These are phyloP conservation scores for Dryas octopetala DNA, from an alignment of 306 rosid genomes.

Conservation along the genomic window DNA sequence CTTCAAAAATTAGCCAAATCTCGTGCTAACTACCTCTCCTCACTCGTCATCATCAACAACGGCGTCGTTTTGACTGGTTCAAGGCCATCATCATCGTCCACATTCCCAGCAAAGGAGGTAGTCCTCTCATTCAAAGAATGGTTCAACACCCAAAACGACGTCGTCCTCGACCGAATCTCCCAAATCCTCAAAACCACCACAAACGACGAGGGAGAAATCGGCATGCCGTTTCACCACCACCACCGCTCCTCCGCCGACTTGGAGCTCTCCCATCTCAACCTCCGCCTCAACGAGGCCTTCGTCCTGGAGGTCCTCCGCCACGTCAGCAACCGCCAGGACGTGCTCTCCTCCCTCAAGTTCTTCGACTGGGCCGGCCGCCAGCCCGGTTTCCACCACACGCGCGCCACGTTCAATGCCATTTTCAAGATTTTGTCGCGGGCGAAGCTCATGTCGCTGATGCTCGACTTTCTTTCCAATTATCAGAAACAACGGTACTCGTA, in stretches of 20 bases:
- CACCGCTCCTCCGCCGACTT: slow-evolving; percentile 30
- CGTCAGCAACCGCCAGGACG: slow-evolving; percentile 32
- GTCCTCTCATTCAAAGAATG: slow-evolving; percentile 54
- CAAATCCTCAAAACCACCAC: slow-evolving; percentile 34
- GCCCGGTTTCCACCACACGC: slow-evolving; percentile 55
- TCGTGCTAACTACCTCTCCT: too few relatives aligned
- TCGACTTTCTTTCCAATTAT: slow-evolving; percentile 47
- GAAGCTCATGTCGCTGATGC: slow-evolving; percentile 43
- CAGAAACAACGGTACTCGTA: slow-evolving; percentile 6
- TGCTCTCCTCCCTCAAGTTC: slow-evolving; percentile 71
- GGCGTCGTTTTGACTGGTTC: too few relatives aligned
- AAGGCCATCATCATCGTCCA: too few relatives aligned
- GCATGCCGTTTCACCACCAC: slow-evolving; percentile 7
- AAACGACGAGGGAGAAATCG: slow-evolving; percentile 4
- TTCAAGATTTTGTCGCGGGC: slow-evolving; percentile 61
- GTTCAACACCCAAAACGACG: slow-evolving; percentile 38
- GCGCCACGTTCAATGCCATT: slow-evolving; percentile 53
- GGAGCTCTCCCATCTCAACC: slow-evolving; percentile 49
- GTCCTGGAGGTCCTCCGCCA: slow-evolving; percentile 59
- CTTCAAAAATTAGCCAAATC: too few relatives aligned
- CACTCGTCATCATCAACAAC: too few relatives aligned
- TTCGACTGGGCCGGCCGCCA: slow-evolving; percentile 96
- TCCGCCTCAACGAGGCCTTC: slow-evolving; percentile 46
- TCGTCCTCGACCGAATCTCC: slow-evolving; percentile 46
- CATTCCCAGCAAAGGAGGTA: slow-evolving; percentile 16